Conservation (phyloP, 176 grass and related monocot genomes). For the Zoysia japonica region DNA sequence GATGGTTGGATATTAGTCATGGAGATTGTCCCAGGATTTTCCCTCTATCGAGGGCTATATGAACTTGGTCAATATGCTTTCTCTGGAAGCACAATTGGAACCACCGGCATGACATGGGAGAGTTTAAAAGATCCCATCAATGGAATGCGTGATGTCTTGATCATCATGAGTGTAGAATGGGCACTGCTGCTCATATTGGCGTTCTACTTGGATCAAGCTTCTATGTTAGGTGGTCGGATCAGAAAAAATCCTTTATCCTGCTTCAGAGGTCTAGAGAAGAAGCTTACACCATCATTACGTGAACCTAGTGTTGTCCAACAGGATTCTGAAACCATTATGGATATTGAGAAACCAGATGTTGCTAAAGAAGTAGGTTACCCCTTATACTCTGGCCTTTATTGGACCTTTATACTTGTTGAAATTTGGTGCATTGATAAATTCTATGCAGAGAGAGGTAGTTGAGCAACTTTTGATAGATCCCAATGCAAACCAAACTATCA, state of each 20-base stretch:
- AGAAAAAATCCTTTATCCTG: slow-evolving; percentile 39
- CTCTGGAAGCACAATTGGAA: slow-evolving; percentile 43
- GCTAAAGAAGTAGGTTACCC: slow-evolving; percentile 34
- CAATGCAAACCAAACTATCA: slow-evolving; percentile 47
- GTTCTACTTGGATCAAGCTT: slow-evolving; percentile 53
- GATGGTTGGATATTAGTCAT: slow-evolving; percentile 55
- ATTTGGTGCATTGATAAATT: slow-evolving; percentile 14
- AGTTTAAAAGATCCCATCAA: slow-evolving; percentile 57
- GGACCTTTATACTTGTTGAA: slow-evolving; percentile 14
- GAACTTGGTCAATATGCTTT: slow-evolving; percentile 70
- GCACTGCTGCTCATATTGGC: slow-evolving; percentile 49
- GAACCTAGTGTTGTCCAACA: slow-evolving; percentile 25
- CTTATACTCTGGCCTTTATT: slow-evolving; percentile 10
- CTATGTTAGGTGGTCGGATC: slow-evolving; percentile 19
- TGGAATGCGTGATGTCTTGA: slow-evolving; percentile 59
- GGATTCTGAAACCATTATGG: slow-evolving; percentile 39
- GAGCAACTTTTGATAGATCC: slow-evolving; percentile 46
- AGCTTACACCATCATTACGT: slow-evolving; percentile 26
- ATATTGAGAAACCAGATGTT: slow-evolving; percentile 38
- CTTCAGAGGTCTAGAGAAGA: slow-evolving; percentile 44
- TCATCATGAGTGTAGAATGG: slow-evolving; percentile 73
- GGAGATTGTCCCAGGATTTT: slow-evolving; percentile 72
- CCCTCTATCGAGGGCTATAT: slow-evolving; percentile 70
- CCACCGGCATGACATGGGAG: slow-evolving; percentile 50
- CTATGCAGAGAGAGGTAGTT: slow-evolving; percentile 51